These are phyloP conservation scores for Rhodotorula sp. DNA, from an alignment of 1,284 basidiomycete genomes.

Conservation along the genomic window DNA sequence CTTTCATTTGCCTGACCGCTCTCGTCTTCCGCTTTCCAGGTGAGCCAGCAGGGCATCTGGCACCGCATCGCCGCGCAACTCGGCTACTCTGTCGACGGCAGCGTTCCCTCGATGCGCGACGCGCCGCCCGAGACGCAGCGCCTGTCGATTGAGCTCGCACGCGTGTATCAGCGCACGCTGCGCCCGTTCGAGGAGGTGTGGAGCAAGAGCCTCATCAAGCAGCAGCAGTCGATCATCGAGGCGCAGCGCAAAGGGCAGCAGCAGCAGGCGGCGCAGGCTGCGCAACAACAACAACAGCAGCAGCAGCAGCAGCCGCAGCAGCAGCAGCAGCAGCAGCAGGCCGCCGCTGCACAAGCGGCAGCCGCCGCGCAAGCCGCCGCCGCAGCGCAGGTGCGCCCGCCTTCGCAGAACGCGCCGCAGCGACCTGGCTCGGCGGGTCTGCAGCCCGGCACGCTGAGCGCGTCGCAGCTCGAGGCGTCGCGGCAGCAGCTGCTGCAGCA, in stretches of 20 bases:
- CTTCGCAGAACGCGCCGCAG: conserved; percentile 1
- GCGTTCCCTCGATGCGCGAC: conserved; percentile 3
- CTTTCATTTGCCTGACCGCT: neutral
- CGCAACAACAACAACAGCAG: neutral
- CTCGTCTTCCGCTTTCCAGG: conserved; percentile 15
- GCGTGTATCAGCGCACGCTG: conserved; percentile 37
- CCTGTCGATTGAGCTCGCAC: conserved; percentile 40
- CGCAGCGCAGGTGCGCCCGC: neutral
- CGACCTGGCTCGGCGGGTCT: neutral
- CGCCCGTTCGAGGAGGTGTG: conserved; percentile 45
- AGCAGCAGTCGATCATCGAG: conserved; percentile 31
- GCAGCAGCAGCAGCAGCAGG: conserved; percentile 4
- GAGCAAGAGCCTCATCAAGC: conserved; percentile 28
- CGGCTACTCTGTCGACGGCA: conserved; percentile 37
- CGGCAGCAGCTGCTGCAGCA: conserved; percentile 21
- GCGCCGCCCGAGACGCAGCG: conserved; percentile 33
- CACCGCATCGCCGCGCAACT: conserved; percentile 40
- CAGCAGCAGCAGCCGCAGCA: neutral
- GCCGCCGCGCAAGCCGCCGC: neutral
- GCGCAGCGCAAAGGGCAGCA: conserved; percentile 16
- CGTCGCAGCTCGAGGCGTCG: conserved; percentile 8
- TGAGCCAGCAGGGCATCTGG: conserved; percentile 37
- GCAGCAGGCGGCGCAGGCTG: conserved; percentile 9
- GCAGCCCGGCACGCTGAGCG: conserved; percentile 3
- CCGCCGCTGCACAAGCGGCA: neutral